Base-by-base conservation (phyloP, 2,329 filamentous ascomycete species). In the Paraconiothyrium sp. region DNA sequence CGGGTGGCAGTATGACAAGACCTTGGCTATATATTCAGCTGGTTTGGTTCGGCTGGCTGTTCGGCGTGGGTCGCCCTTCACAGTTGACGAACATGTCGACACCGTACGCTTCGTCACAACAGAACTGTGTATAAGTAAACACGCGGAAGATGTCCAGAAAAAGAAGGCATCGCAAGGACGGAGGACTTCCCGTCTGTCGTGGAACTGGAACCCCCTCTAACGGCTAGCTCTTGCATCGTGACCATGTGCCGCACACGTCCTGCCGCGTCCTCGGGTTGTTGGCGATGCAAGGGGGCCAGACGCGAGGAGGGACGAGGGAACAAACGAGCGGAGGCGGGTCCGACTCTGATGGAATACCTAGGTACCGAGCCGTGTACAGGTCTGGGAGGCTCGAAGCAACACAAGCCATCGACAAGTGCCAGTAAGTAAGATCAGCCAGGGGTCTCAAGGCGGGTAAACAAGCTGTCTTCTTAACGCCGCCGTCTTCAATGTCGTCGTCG, bases 211-310 rank as follows among this genome's bases (percentile, higher is more conserved):
- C 32, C 32, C 22, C 16, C 24, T 46, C 20, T 32, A 16, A 34
- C 30, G 24, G 47, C 47, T 49, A 41, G 39, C 39, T 41, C 39
- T 49, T 34, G 24, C 30, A 34, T 34, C 44, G 24, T 30, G 46
- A 32, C 48, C 48, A 51, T 51, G 48, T 51, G 32, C 48, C 46
- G 46, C 46, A 24, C 46, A 37, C 48, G 30, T 51, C 48, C 13
- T 51, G 8, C 48, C 48, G n/a, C 48, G 5, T 51, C 16, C 30
- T 37, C 48, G 48, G 48, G 30, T 22, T 22, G 48, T 24, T 51
- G n/a, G 32, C 46, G 27, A 51, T 48, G 46, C 30, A 48, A 48
- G 46, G 46, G 46, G 24, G 0, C 20, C 22, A 47, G 20, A 14
- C 44, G 30, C 47, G 27, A 13, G 24, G 46, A 30, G 27, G 48